phyloP scores from a whole-genome alignment of 805 yeast genomes.

The Zygosaccharomyces gambellarensis region DNA sequence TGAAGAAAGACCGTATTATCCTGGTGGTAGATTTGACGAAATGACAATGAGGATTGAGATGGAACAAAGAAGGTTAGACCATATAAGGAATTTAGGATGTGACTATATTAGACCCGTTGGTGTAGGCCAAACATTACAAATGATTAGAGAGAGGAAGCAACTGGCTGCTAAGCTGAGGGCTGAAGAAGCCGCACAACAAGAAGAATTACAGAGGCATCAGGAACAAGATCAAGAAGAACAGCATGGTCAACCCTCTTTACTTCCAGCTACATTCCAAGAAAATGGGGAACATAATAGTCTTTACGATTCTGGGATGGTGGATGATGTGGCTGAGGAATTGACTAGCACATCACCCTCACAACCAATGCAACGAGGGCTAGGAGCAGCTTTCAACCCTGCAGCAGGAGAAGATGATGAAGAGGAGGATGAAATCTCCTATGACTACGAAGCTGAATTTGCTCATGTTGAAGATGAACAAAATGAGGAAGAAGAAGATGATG shows the following conservation, averaged over 20 bases:
- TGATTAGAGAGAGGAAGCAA: slow-evolving; percentile 24
- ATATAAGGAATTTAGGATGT: slow-evolving; percentile 44
- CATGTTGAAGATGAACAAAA: slow-evolving; percentile 28
- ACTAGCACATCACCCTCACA: background rate
- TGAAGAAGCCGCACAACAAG: background rate
- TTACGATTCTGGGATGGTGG: slow-evolving; percentile 2
- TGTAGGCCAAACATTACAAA: slow-evolving; percentile 47
- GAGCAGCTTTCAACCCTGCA: background rate
- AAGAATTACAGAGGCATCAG: background rate
- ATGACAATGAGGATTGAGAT: slow-evolving; percentile 20
- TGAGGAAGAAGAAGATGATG: slow-evolving; percentile 21
- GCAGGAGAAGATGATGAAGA: slow-evolving; percentile 21
- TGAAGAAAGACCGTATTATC: slow-evolving; percentile 20
- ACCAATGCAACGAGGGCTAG: background rate
- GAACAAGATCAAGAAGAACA: background rate
- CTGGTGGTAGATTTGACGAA: slow-evolving; percentile 17
- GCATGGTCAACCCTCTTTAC: slow-evolving; percentile 1
- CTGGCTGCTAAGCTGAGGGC: background rate
- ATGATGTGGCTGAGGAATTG: background rate
- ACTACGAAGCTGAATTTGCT: slow-evolving; percentile 35
- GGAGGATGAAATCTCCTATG: slow-evolving; percentile 33
- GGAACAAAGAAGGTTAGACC: slow-evolving; percentile 9
- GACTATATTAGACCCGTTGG: slow-evolving; percentile 55
- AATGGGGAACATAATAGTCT: slow-evolving; percentile 22
- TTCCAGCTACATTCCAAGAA: slow-evolving; percentile 28